Evolutionary conservation across 2,329 filamentous ascomycete genomes (phyloP).

Genomic region (Aspergillus quadrilineatus): DNA sequence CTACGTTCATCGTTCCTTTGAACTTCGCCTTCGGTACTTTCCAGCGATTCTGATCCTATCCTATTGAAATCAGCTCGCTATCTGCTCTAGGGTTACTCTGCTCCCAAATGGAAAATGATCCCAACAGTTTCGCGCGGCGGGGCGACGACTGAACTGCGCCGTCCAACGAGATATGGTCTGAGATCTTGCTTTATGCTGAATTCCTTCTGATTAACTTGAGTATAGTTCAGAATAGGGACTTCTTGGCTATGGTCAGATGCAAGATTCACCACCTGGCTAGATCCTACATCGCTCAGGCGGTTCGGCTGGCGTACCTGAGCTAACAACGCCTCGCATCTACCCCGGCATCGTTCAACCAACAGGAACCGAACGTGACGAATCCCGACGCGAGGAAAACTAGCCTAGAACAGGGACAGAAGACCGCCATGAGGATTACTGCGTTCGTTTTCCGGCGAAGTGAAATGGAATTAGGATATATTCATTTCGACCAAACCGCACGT

Average conservation of each 20-base stretch:
- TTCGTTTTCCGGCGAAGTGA: background rate
- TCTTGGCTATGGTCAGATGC: background rate
- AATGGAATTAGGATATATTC: background rate
- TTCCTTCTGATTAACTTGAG: background rate
- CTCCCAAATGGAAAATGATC: no score
- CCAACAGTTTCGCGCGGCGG: no score
- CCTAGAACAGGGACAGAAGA: background rate
- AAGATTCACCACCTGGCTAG: background rate
- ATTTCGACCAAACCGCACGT: constrained; percentile 13
- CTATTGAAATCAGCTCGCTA: no score
- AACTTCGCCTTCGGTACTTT: no score
- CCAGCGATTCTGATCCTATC: no score
- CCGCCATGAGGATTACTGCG: background rate
- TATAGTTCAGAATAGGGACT: background rate
- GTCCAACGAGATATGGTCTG: no score
- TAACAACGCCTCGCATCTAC: no score
- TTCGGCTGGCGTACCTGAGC: background rate
- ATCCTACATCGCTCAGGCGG: background rate
- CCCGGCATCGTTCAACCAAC: background rate
- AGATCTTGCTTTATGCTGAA: background rate
- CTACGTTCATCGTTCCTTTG: no score
- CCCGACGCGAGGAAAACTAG: background rate
- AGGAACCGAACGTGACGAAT: background rate
- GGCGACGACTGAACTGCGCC: no score
- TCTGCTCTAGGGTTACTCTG: no score